Evolutionary conservation across 805 yeast species (phyloP).

Genomic region (Yarrowia alimentaria): DNA sequence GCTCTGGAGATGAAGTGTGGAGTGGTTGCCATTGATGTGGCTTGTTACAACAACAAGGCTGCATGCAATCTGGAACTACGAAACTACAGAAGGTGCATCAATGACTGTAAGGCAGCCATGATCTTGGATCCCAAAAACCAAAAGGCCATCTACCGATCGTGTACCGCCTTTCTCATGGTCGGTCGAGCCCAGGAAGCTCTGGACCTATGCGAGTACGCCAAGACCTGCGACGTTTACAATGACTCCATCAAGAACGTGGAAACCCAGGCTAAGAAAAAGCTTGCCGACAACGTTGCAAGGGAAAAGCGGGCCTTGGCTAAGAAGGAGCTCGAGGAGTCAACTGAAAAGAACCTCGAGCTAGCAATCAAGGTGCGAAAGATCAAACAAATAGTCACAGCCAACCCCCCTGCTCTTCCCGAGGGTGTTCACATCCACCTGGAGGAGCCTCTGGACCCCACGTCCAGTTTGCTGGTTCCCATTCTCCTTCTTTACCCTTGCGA

Average conservation of each 20-base stretch:
- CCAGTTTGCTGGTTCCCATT: slow-evolving; percentile 80
- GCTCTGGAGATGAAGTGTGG: slow-evolving; percentile 71
- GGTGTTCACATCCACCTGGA: slow-evolving; percentile 34
- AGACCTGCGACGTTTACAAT: slow-evolving; percentile 59
- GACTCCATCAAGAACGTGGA: slow-evolving; percentile 52
- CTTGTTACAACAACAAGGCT: slow-evolving; percentile 77
- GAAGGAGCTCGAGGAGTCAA: slow-evolving; percentile 41
- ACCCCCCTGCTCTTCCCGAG: slow-evolving; percentile 57
- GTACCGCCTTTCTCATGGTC: slow-evolving; percentile 70
- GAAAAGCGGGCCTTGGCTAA: slow-evolving; percentile 35
- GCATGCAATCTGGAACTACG: slow-evolving; percentile 85
- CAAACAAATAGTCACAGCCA: slow-evolving; percentile 48
- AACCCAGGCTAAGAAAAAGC: slow-evolving; percentile 44
- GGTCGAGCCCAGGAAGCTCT: slow-evolving; percentile 70
- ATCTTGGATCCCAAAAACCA: slow-evolving; percentile 62
- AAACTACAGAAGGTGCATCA: slow-evolving; percentile 81
- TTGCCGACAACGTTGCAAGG: slow-evolving; percentile 31
- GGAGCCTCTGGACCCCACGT: slow-evolving; percentile 45
- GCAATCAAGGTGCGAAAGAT: slow-evolving; percentile 65
- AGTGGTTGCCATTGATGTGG: slow-evolving; percentile 53
- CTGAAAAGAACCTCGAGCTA: slow-evolving; percentile 47
- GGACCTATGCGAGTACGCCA: slow-evolving; percentile 63
- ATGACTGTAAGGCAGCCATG: slow-evolving; percentile 76
- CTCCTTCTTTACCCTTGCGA: slow-evolving; percentile 77
- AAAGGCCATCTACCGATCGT: slow-evolving; percentile 84